Evolutionary conservation across 192 early-diverging fungal genomes (phyloP).

Genomic region (Umbelopsis ramanniana): DNA sequence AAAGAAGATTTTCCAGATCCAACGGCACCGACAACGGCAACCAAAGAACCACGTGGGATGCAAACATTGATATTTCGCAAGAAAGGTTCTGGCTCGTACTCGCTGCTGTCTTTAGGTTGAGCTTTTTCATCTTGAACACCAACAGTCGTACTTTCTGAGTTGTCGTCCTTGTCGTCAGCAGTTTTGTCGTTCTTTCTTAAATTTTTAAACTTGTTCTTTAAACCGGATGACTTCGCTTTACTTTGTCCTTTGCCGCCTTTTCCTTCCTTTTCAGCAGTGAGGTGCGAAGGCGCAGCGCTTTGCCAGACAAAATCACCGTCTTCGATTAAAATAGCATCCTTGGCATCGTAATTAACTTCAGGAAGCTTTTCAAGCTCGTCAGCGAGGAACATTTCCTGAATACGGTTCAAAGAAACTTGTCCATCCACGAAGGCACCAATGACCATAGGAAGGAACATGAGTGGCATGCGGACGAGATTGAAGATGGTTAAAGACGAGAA

Average conservation of each 20-base stretch:
- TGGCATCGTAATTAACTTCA: conserved; percentile 40
- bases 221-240: conserved; percentile 36
- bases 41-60: conserved; percentile 55
- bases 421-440: conserved; percentile 45
- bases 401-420: conserved; percentile 43
- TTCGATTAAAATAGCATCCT: conserved; percentile 58
- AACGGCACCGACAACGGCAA: conserved; percentile 82
- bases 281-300: conserved; percentile 42
- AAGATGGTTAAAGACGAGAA: conserved; percentile 55
- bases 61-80: conserved; percentile 45
- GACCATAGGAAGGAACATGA: conserved; percentile 45
- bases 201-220: background rate
- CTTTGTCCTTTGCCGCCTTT: conserved; percentile 43
- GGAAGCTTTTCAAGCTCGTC: conserved; percentile 63
- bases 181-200: conserved; percentile 14
- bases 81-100: conserved; percentile 40
- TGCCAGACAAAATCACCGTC: conserved; percentile 76
- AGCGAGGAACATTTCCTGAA: conserved; percentile 53
- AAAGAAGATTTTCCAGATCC: conserved; percentile 87
- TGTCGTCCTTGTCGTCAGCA: conserved; percentile 18
- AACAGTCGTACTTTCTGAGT: conserved; percentile 20
- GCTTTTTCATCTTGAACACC: background rate
- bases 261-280: background rate
- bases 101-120: background rate
- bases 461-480: conserved; percentile 50